phyloP scores from a whole-genome alignment of 164 flowering plant genomes.

The Piper betle region DNA sequence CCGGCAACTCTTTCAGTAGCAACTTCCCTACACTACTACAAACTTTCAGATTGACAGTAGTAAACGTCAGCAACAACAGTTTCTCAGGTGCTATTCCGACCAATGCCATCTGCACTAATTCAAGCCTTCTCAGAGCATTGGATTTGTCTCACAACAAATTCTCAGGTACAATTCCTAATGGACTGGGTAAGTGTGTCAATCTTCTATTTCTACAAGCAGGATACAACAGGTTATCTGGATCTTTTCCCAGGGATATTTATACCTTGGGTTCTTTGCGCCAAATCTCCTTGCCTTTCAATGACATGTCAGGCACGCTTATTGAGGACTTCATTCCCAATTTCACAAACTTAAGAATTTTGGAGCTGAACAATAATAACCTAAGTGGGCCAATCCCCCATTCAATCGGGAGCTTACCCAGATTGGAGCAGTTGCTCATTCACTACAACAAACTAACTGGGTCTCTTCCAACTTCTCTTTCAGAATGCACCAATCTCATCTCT shows the following conservation, averaged over 20 bases:
- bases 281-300: slow-evolving; percentile 42
- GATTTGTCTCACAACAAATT: slow-evolving; percentile 56
- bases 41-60: slow-evolving; percentile 28
- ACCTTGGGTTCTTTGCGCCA: slow-evolving; percentile 38
- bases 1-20: slow-evolving; percentile 52
- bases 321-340: slow-evolving; percentile 52
- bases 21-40: slow-evolving; percentile 19
- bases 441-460: slow-evolving; percentile 53
- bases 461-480: slow-evolving; percentile 41
- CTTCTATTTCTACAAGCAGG: slow-evolving; percentile 34
- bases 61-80: slow-evolving; percentile 61
- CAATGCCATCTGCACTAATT: slow-evolving; percentile 31
- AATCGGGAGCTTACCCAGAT: slow-evolving; percentile 33
- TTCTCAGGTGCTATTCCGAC: slow-evolving; percentile 33
- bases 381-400: slow-evolving; percentile 49
- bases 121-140: slow-evolving; percentile 29
- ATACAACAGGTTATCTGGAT: slow-evolving; percentile 46
- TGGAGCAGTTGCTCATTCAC: slow-evolving; percentile 45
- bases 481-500: slow-evolving; percentile 37
- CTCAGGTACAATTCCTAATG: slow-evolving; percentile 30
- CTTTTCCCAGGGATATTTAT: slow-evolving; percentile 43
- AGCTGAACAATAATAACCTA: slow-evolving; percentile 37
- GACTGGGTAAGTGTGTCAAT: slow-evolving; percentile 35
- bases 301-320: slow-evolving; percentile 42
- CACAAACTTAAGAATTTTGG: slow-evolving; percentile 31